Conservation (phyloP, 768 basidiomycete species). For the Gymnopilus junonius region DNA sequence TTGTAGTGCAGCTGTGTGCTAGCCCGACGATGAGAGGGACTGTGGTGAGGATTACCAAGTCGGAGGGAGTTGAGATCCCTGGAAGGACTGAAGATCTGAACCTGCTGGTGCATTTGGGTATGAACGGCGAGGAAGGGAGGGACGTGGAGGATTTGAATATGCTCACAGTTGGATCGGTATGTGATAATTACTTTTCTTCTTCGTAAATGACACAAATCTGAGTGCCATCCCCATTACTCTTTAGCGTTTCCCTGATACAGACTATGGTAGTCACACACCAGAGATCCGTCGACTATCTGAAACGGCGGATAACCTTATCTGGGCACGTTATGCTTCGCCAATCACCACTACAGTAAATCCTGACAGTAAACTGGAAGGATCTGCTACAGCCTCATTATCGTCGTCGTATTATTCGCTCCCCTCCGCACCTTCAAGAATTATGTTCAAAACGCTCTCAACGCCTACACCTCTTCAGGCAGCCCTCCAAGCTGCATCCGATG, state of each 20-base stretch:
- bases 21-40: conserved; percentile 73
- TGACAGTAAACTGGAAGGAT: not conserved
- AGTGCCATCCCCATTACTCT: not conserved
- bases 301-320: conserved; percentile 80
- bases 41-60: conserved; percentile 66
- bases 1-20: conserved; percentile 83
- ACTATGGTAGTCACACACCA: conserved; percentile 67
- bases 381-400: not conserved
- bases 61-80: conserved; percentile 29
- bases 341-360: conserved; percentile 5
- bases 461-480: conserved; percentile 65
- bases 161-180: conserved; percentile 53
- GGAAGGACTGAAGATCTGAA: not conserved
- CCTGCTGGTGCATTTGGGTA: conserved; percentile 25
- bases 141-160: conserved; percentile 38
- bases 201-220: not conserved
- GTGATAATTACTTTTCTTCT: conserved; percentile 23
- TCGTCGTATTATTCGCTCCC: conserved; percentile 1
- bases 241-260: conserved; percentile 62
- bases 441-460: conserved; percentile 60
- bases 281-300: conserved; percentile 76
- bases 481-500: conserved; percentile 45
- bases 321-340: conserved; percentile 61
- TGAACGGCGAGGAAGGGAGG: conserved; percentile 23
- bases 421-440: conserved; percentile 49